Conservation (phyloP, 1,139 yeast genomes). For the Pichia sp. region DNA sequence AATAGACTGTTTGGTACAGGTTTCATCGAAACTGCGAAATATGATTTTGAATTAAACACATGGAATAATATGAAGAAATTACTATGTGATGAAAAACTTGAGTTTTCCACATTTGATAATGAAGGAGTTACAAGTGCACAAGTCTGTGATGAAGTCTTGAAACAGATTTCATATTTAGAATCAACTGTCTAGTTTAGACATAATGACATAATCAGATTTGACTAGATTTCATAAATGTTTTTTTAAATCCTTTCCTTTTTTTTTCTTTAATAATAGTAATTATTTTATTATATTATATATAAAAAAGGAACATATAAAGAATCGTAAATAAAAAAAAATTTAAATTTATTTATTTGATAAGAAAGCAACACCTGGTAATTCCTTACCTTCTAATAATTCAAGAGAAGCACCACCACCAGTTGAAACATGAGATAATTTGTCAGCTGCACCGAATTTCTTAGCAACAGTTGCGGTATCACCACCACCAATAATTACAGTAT, state of each 20-base stretch:
- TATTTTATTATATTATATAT: too few relatives aligned
- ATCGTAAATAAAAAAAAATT: neutral
- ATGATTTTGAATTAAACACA: conserved; percentile 55
- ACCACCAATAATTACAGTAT: conserved; percentile 97
- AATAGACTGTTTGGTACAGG: conserved; percentile 34
- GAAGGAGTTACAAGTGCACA: conserved; percentile 29
- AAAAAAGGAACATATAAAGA: neutral
- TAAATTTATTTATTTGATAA: conserved; percentile 17
- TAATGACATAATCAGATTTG: too few relatives aligned
- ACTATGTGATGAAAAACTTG: conserved; percentile 47
- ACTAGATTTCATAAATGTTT: too few relatives aligned
- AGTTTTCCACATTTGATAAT: conserved; percentile 41
- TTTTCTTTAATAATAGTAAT: too few relatives aligned
- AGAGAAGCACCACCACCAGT: conserved; percentile 99
- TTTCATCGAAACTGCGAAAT: conserved; percentile 43
- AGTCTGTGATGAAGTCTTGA: conserved; percentile 44
- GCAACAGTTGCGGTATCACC: conserved; percentile 99
- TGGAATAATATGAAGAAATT: conserved; percentile 56
- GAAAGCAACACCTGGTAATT: conserved; percentile 80
- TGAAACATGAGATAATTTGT: conserved; percentile 92
- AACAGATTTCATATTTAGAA: conserved; percentile 40
- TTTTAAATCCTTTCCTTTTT: too few relatives aligned
- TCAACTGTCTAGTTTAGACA: conserved; percentile 25
- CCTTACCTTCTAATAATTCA: conserved; percentile 97
- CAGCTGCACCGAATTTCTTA: conserved; percentile 92